phyloP scores from a whole-genome alignment of 2,329 filamentous ascomycete species.

The Aspergillus aculeatus region DNA sequence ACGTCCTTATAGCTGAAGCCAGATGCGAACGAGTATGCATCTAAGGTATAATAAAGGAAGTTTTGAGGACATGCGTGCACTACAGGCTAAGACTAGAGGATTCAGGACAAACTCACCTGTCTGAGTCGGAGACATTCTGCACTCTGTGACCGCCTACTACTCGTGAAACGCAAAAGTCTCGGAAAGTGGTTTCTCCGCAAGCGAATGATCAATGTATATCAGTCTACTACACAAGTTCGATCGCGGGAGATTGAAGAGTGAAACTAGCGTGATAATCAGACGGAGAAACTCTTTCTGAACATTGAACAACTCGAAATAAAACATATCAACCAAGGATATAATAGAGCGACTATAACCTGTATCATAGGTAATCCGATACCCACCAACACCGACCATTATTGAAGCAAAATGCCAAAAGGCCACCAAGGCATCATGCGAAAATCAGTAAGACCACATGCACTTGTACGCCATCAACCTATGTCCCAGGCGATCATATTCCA shows the following conservation, averaged over 20 bases:
- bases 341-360: slow-evolving; percentile 9
- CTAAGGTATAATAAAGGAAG: neutral
- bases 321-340: slow-evolving; percentile 5
- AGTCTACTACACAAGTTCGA: neutral
- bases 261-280: no score
- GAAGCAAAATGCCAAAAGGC: slow-evolving; percentile 11
- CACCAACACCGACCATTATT: slow-evolving; percentile 12
- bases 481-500: slow-evolving; percentile 86
- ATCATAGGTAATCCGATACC: slow-evolving; percentile 10
- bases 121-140: slow-evolving; percentile 29
- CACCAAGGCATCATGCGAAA: slow-evolving; percentile 4
- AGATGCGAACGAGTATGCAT: neutral
- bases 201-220: no score
- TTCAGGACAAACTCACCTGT: slow-evolving; percentile 20
- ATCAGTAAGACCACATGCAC: slow-evolving; percentile 61
- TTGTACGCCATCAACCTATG: slow-evolving; percentile 82
- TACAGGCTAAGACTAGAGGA: slow-evolving; percentile 1
- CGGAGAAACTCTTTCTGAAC: neutral
- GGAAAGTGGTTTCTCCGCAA: neutral
- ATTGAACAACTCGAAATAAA: neutral
- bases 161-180: slow-evolving; percentile 13
- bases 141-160: slow-evolving; percentile 25
- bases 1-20: slow-evolving; percentile 5
- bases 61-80: slow-evolving; percentile 1
- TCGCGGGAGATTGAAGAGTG: neutral